These are phyloP conservation scores for Solanum pennellii DNA, from an alignment of 257 asterid genomes.

Conservation along the genomic window DNA sequence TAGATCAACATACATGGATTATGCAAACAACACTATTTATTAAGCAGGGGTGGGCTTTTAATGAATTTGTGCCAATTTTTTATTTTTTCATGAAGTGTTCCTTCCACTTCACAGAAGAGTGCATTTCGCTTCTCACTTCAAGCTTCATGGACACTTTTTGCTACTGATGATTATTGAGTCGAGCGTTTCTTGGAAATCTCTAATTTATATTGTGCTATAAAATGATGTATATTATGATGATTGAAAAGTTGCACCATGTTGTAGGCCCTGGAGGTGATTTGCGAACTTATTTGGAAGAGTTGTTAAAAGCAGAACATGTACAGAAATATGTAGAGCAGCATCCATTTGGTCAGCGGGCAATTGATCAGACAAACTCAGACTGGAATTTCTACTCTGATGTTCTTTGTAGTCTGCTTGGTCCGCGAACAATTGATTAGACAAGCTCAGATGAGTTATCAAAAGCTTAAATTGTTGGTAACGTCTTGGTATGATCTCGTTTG, in stretches of 20 bases:
- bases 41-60: not conserved
- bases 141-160: not conserved
- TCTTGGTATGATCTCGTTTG: not conserved
- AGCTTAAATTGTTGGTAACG: not conserved
- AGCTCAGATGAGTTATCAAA: not conserved
- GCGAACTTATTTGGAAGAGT: constrained; percentile 62
- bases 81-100: not conserved
- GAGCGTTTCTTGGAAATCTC: not conserved
- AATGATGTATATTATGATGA: not conserved
- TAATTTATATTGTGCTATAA: not conserved
- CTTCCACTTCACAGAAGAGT: not conserved
- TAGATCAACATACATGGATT: not conserved
- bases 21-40: not conserved
- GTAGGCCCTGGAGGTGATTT: constrained; percentile 65
- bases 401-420: constrained; percentile 20
- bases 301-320: constrained; percentile 36
- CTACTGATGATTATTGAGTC: not conserved
- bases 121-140: not conserved
- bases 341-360: constrained; percentile 71
- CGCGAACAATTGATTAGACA: not conserved
- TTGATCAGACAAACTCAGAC: constrained; percentile 29
- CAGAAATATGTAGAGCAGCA: constrained; percentile 46
- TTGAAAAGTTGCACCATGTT: not conserved
- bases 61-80: not conserved
- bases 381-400: constrained; percentile 67